Evolutionary conservation across 257 asterid genomes (phyloP).

Genomic region (Nyctanthes arbortristis): DNA sequence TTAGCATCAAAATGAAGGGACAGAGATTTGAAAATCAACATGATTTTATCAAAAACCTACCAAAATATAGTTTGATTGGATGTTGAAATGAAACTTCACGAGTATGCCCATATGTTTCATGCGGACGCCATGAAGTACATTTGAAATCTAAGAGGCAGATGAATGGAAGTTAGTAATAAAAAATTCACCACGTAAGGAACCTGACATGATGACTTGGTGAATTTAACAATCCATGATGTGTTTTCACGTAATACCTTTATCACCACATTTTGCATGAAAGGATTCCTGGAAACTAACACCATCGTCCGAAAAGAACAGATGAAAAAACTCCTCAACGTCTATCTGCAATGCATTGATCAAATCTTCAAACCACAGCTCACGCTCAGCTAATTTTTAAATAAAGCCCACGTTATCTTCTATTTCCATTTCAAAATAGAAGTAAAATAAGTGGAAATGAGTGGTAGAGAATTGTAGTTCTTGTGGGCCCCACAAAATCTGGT

Average conservation of each 20-base stretch:
- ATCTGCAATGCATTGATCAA: constrained; percentile 43
- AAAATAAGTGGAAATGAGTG: no score
- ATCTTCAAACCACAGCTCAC: neutral
- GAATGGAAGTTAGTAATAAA: constrained; percentile 14
- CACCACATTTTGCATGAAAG: constrained; percentile 90
- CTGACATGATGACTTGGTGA: constrained; percentile 10
- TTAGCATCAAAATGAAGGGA: constrained; percentile 1
- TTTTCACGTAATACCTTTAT: constrained; percentile 66
- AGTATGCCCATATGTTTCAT: constrained; percentile 66
- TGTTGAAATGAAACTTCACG: constrained; percentile 89
- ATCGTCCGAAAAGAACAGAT: constrained; percentile 71
- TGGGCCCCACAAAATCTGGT: no score
- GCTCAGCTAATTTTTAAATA: neutral
- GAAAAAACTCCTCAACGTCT: constrained; percentile 70
- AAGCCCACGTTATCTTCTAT: no score
- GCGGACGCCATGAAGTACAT: constrained; percentile 72
- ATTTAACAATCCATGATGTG: constrained; percentile 25
- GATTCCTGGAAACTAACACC: constrained; percentile 62
- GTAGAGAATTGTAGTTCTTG: no score
- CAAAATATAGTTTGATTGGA: constrained; percentile 92
- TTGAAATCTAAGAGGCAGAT: constrained; percentile 58
- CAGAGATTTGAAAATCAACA: constrained; percentile 24
- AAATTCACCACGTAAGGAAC: constrained; percentile 17
- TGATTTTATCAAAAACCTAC: constrained; percentile 40
- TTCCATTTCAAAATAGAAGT: no score